phyloP scores from a whole-genome alignment of 305 asterid genomes.

The Fraxinus latifolia region DNA sequence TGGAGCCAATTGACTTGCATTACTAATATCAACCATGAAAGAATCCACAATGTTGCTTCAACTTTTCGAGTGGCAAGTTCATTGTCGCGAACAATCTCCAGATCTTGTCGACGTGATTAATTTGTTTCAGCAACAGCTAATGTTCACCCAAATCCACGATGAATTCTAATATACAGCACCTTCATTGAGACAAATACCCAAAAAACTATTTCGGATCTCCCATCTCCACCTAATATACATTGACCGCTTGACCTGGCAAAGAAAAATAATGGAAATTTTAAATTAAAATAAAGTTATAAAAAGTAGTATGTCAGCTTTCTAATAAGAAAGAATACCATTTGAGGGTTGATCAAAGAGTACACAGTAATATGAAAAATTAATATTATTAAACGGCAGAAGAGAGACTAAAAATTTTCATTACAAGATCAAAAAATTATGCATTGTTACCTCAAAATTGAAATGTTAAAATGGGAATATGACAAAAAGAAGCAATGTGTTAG shows the following conservation, averaged over 20 bases:
- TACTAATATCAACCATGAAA: not conserved
- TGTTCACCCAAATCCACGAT: not conserved
- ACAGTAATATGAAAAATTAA: not conserved
- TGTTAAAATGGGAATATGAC: not conserved
- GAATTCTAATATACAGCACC: not conserved
- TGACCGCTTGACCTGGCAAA: constrained; percentile 6
- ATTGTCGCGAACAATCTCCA: not conserved
- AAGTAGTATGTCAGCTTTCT: not conserved
- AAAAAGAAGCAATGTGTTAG: not conserved
- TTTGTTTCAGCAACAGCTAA: not conserved
- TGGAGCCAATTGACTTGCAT: not conserved
- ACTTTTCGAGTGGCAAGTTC: not conserved
- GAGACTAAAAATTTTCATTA: not conserved
- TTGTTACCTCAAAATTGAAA: not conserved
- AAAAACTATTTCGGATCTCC: not conserved
- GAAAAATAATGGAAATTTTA: not conserved
- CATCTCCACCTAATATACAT: not conserved
- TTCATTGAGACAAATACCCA: not conserved
- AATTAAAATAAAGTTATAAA: not conserved
- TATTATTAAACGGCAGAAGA: not conserved
- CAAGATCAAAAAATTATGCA: not conserved
- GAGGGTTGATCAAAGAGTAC: not conserved
- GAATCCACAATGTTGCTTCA: not conserved
- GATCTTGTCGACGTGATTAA: not conserved
- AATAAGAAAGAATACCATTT: not conserved